These are phyloP conservation scores for Debaryomycetaceae sp. DNA, from an alignment of 1,139 yeast species.

Conservation along the genomic window DNA sequence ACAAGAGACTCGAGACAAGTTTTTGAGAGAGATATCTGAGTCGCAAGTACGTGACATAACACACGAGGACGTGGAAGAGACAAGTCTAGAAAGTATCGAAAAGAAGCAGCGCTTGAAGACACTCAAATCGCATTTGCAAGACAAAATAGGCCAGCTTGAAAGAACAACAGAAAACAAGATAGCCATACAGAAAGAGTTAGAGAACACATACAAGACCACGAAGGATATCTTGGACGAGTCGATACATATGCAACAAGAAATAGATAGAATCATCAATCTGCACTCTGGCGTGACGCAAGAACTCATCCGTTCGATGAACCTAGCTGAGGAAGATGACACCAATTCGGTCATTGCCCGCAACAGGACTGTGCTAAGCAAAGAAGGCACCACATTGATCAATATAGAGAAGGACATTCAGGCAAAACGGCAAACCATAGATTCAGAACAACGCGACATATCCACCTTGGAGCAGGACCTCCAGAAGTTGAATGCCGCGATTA, in stretches of 20 bases:
- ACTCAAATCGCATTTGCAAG: constrained; percentile 16
- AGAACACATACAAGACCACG: constrained; percentile 10
- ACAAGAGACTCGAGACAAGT: constrained; percentile 65
- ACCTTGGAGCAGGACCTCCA: constrained; percentile 5
- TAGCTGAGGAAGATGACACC: constrained; percentile 1
- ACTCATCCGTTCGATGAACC: constrained; percentile 7
- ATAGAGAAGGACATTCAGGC: constrained; percentile 7
- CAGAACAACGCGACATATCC: constrained; percentile 6
- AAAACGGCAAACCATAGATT: constrained; percentile 6
- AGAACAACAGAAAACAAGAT: constrained; percentile 15
- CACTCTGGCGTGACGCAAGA: constrained; percentile 7
- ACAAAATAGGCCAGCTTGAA: constrained; percentile 18
- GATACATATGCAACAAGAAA: constrained; percentile 15
- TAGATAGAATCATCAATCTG: constrained; percentile 13
- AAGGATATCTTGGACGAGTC: constrained; percentile 15
- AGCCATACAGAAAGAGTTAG: constrained; percentile 15
- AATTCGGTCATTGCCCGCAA: background rate
- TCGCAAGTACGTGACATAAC: constrained; percentile 12
- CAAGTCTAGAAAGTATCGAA: constrained; percentile 15
- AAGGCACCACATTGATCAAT: constrained; percentile 1
- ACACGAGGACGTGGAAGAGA: constrained; percentile 15
- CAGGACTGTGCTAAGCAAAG: constrained; percentile 2
- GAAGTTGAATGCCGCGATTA: constrained; percentile 5
- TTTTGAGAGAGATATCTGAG: constrained; percentile 34
- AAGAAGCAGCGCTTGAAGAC: constrained; percentile 17